Base-by-base conservation (phyloP, 2,329 filamentous ascomycete species). In the Claviceps digitariae region DNA sequence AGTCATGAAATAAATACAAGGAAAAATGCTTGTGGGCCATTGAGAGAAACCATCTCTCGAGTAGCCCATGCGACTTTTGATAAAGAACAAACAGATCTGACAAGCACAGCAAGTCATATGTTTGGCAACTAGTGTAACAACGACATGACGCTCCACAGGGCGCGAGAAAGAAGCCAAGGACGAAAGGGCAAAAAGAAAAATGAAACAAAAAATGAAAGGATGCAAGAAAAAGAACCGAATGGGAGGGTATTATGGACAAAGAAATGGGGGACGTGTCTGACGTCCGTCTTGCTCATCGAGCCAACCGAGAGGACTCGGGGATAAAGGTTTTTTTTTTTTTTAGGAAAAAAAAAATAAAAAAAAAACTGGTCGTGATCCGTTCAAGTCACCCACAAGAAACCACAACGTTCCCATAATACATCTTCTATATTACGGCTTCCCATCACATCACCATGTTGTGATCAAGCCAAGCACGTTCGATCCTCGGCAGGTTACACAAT, bases 1-100 rank as follows among this genome's bases (percentile, higher is more conserved):
- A 53, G 55, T 59, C 58, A 52, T 59, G 36, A 59, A 49, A 41
- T 2, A 41, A 41, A 56, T 53, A 52, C 45, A 56, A 52, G 36
- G 10, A 29, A 44, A 21, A 45, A 44, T n/a, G n/a, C n/a, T n/a
- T n/a, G n/a, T n/a, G n/a, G n/a, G n/a, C n/a, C n/a, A n/a, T n/a
- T n/a, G n/a, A n/a, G n/a, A n/a, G n/a, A n/a, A 44, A 13, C 10
- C n/a, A 41, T 36, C 5, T 36, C 12, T 13, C 34, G 12, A 13
- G 3, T 36, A 4, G 12, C 13, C 34, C 34, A 36, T 15, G 34
- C 34, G 12, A 13, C 34, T 29, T 36, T 36, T 4, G 34, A 36
- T 15, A 13, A 10, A 36, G n/a, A 36, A 36, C 9, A 36, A 34
- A 34, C 7, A 29, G 8, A 29, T 29, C 4, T 29, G 27, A 29